Evolutionary conservation across 805 yeast genomes (phyloP), one percentile per base, ranked within the genome.

Genomic region (Zygosaccharomyces lentus): DNA sequence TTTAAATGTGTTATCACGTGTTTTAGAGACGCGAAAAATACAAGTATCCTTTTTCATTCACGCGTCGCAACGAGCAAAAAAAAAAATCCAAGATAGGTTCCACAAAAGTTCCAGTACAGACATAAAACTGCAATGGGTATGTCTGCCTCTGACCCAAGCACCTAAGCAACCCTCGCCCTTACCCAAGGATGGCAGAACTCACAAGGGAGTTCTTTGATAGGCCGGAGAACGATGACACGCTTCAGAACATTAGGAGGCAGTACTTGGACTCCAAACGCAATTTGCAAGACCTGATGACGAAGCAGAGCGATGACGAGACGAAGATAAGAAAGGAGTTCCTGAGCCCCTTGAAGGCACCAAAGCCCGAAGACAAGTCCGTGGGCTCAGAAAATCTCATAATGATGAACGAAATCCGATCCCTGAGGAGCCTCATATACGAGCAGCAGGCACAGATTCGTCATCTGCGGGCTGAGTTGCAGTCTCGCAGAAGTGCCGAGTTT

Each of bases 171-270:
- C 10, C 3, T 2, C 32, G 16, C n/a, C 32, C 6, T n/a, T n/a
- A n/a, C n/a, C 16, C 7, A 29, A 19, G 30, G 8, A 43, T 43
- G 46, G 36, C 46, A 13, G 46, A 43, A n/a, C 8, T 49, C 19
- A 49, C 52, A 13, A 49, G 38, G 40, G 52, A 49, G 45, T 49
- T 49, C 31, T 49, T 49, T 21, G 52, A 49, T 12, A 49, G 32
- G 27, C 57, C 58, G 13, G 65, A 62, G 17, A 54, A 51, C 15
- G 66, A 63, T 46, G 67, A 63, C 39, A 62, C 67, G 9, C 42
- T 62, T 17, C 59, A 55, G 41, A 58, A 55, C 41, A 54, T 62
- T 8, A 56, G 62, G 37, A 54, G 55, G 36, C 60, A 62, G 41
- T 62, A 59, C 35, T 45, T 58, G 45, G 58, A 56, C 12, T 59